Evolutionary conservation across 805 yeast genomes (phyloP), one percentile per base, ranked within the genome.

Genomic region (Pichia scutulata): DNA sequence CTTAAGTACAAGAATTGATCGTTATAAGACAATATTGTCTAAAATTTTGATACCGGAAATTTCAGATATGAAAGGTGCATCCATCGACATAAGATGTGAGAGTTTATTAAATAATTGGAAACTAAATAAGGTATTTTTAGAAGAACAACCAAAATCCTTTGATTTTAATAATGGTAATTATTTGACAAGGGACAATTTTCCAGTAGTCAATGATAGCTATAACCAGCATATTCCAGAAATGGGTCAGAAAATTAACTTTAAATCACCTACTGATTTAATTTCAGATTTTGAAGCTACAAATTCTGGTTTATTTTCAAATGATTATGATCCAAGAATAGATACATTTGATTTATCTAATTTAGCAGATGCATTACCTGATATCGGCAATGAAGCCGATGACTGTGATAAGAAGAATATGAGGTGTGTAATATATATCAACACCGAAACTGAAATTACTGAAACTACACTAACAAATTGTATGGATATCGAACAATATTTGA

Each of bases 241-340:
- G 2, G 36, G 22, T 6, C 39, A 37, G 2, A 37, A n/a, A 18
- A 37, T n/a, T 26, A 13, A 39, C 9, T 45, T 39, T 19, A 45
- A 44, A 24, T 36, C 48, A 8, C 18, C 4, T 16, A 1, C 8
- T 23, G 48, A 45, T 16, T 19, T 39, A n/a, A 42, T 47, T 12
- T 13, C 16, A n/a, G 50, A 47, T 42, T 47, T 47, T 42, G 46
- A 42, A 25, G 18, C 16, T 5, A 47, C 46, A 18, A 47, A 47
- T 28, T 26, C 42, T 4, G 50, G 50, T 16, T 19, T 47, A 8
- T 18, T 47, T 28, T 47, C 44, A n/a, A 36, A 19, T 14, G 50
- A 47, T 37, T 47, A 42, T 47, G 50, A 47, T 42, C 37, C 41
- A 10, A 36, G 50, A 7, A 12, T 23, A 9, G 21, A 28, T 13